Evolutionary conservation across 371 early-diverging fungal genomes (phyloP), one percentile per base, ranked within the genome.

Genomic region (Mortierella sp.): DNA sequence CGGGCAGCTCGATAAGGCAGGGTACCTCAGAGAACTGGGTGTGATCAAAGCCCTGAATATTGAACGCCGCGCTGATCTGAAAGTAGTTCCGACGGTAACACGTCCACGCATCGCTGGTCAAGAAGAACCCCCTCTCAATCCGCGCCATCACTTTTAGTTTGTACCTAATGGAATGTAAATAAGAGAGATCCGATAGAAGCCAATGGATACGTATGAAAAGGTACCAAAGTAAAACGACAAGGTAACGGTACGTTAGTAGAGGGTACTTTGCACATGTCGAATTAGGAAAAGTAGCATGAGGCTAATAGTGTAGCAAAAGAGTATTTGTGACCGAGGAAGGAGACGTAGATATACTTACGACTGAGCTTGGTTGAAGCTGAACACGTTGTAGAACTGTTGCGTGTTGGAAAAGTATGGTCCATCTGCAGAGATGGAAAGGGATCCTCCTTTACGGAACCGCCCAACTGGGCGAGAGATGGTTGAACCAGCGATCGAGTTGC

Each of bases 61-160:
- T 86, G 72, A 94, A 95, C 1, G 93, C 88, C 43, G 92, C 86
- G 73, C 94, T 94, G 45, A 96, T 89, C 86, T 96, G 96, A 76
- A 96, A 96, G 85, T 96, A 97, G 70, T 97, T 97, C 73, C 97
- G 92, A 64, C 97, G 92, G 85, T 97, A 97, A 80, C 97, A 96
- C 1, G 96, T 95, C 95, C 94, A 97, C 74, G 90, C 89, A 67
- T 91, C 91, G 64, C 92, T 92, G 48, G 94, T 92, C 41, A 92
- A 83, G 71, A 93, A 93, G 85, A 93, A 95, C 9, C 95, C 95
- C 41, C 91, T 87, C 70, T 94, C 95, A 73, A 94, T 88, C 69
- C 89, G 89, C 14, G 90, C 89, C 73, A 89, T 86, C 41, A 91
- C 87, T n/a, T 88, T 85, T 58, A 88, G 74, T 34, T 85, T 86